A percentile compares a stretch with the other conserved stretches of the same genome.
Conservation (phyloP, 1,284 basidiomycete species). For the Cystobasidium slooffiae region DNA sequence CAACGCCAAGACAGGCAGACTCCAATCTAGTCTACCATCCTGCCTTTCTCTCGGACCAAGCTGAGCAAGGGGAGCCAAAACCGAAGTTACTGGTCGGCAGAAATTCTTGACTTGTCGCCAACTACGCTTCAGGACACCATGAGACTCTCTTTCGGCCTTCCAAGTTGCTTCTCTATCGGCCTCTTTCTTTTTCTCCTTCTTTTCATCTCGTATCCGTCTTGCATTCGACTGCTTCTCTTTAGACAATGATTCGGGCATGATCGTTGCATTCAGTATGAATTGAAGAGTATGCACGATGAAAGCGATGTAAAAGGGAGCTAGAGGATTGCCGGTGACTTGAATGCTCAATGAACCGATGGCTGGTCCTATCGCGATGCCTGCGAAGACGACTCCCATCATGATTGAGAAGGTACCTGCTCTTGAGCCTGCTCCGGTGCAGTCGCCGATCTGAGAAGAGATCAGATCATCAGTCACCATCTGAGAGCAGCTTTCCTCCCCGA, state of each 20-base stretch:
- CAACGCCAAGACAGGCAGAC: constrained; percentile 34
- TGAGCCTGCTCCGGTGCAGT: constrained; percentile 36
- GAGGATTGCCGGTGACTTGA: constrained; percentile 21
- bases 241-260: constrained; percentile 41
- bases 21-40: constrained; percentile 30
- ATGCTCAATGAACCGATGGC: constrained; percentile 32
- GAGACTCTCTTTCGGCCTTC: constrained; percentile 9
- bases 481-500: background rate
- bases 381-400: constrained; percentile 35
- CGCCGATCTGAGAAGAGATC: constrained; percentile 28
- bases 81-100: constrained; percentile 11
- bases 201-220: background rate
- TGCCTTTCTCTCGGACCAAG: constrained; percentile 26
- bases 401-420: constrained; percentile 37
- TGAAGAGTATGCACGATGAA: constrained; percentile 30
- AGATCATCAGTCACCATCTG: background rate
- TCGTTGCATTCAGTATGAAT: background rate
- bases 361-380: constrained; percentile 36
- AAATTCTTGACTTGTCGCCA: constrained; percentile 9
- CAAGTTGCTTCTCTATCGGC: background rate
- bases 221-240: constrained; percentile 30
- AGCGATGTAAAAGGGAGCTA: constrained; percentile 34
- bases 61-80: constrained; percentile 35
- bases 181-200: constrained; percentile 13
- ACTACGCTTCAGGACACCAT: background rate